These are phyloP conservation scores for Alternaria sp. DNA, from an alignment of 2,329 filamentous ascomycete genomes.

Conservation along the genomic window DNA sequence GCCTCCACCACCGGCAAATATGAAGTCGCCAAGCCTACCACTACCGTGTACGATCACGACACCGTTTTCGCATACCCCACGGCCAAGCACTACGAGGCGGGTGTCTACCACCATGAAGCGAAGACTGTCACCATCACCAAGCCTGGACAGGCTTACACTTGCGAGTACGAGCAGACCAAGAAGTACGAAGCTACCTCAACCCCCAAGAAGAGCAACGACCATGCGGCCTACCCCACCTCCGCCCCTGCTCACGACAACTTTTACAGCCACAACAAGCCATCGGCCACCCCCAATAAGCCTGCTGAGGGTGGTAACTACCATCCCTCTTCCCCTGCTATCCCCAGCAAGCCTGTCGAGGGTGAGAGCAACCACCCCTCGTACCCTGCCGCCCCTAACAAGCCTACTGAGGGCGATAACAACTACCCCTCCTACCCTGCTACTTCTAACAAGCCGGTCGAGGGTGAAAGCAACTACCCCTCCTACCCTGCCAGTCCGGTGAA, in stretches of 20 bases:
- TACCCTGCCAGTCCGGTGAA: constrained; percentile 9
- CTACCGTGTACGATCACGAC: constrained; percentile 39
- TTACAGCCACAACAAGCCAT: constrained; percentile 20
- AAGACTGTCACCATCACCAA: constrained; percentile 49
- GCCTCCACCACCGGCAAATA: constrained; percentile 38
- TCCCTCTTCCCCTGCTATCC: constrained; percentile 8
- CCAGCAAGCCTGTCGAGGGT: neutral
- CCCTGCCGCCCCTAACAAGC: constrained; percentile 3
- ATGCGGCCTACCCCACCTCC: constrained; percentile 15
- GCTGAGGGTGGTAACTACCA: constrained; percentile 15
- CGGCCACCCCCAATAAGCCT: constrained; percentile 20
- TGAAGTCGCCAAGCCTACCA: constrained; percentile 47
- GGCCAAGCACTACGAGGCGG: constrained; percentile 33
- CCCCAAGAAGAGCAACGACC: constrained; percentile 16
- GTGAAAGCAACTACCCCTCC: constrained; percentile 3
- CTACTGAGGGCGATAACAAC: neutral
- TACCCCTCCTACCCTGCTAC: constrained; percentile 6
- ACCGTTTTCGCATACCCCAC: constrained; percentile 41
- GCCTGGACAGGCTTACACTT: constrained; percentile 40
- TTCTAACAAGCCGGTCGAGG: constrained; percentile 2
- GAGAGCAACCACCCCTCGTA: constrained; percentile 1
- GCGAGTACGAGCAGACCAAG: constrained; percentile 37
- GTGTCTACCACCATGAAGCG: constrained; percentile 40
- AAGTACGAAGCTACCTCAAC: constrained; percentile 24
- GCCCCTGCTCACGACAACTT: constrained; percentile 20